A percentile compares a stretch with the other conserved stretches of the same genome.
Conservation (phyloP, 1,139 yeast species). For the Hyphopichia khmerensis region DNA sequence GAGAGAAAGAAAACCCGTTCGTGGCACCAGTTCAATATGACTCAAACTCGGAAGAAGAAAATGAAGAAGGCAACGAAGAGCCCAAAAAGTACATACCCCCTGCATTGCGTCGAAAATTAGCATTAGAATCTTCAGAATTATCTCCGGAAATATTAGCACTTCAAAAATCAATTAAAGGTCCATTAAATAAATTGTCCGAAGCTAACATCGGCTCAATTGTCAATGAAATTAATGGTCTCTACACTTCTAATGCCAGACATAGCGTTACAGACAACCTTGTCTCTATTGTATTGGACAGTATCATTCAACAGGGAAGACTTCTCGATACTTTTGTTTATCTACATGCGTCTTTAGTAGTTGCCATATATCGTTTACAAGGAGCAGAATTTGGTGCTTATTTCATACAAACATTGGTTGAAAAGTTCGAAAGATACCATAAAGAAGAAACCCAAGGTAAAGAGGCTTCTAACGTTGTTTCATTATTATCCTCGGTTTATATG, state of each 20-base stretch:
- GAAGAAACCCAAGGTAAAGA: conserved; percentile 46
- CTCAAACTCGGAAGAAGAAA: conserved; percentile 5
- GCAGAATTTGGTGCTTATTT: conserved; percentile 88
- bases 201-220: conserved; percentile 74
- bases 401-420: conserved; percentile 75
- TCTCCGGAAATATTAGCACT: conserved; percentile 53
- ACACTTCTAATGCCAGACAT: conserved; percentile 69
- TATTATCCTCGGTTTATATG: conserved; percentile 74
- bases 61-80: conserved; percentile 13
- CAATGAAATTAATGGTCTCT: conserved; percentile 64
- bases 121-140: conserved; percentile 30
- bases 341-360: conserved; percentile 75
- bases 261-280: conserved; percentile 71
- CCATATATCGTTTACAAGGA: conserved; percentile 78
- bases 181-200: conserved; percentile 83
- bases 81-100: conserved; percentile 75
- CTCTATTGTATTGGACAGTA: conserved; percentile 59
- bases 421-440: conserved; percentile 42
- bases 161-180: conserved; percentile 68
- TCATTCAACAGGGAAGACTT: conserved; percentile 62
- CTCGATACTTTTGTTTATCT: conserved; percentile 77
- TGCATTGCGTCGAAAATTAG: conserved; percentile 61
- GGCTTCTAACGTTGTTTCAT: conserved; percentile 66
- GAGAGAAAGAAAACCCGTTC: conserved; percentile 73
- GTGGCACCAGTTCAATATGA: conserved; percentile 60